Evolutionary conservation across 2,329 filamentous ascomycete species (phyloP), one percentile per base, ranked within the genome.

Genomic region (Beauveria sp.): DNA sequence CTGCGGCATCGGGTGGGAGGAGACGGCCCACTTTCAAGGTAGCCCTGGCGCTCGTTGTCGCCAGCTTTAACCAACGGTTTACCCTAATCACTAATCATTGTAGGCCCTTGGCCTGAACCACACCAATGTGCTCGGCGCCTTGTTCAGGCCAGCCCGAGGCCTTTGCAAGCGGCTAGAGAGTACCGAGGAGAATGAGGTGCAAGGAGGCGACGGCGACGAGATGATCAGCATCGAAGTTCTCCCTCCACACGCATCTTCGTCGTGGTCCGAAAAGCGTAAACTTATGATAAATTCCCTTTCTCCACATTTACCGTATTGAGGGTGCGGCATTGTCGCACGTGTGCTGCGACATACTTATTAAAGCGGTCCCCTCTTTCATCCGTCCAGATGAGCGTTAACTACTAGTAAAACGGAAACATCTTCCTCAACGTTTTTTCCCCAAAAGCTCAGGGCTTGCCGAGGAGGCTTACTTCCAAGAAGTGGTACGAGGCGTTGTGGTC

Each of bases 41-140:
- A 50, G 55, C 46, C 24, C 57, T 26, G 20, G 12, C 50, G 14
- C 56, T 30, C 34, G 24, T 16, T 40, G 43, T 50, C 56, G 45
- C 57, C 47, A 51, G 30, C 30, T 34, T 5, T 10, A 12, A 34
- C 30, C 5, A 38, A 38, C 34, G 16, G 34, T 16, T 6, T 38
- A 38, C 12, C 12, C 34, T 24, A 50, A 60, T 60, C 50, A 60
- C 58, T 60, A 60, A 60, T 60, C 58, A 60, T 18, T 38, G 30
- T 18, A 9, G 49, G 18, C 18, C 46, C 22, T 59, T 51, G 26
- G n/a, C 30, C 20, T 6, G 28, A 43, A 43, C 42, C 42, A 43
- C n/a, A 38, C 42, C 20, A 45, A 38, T 52, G 38, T 45, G 7
- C 40, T 46, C 47, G 49, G 49, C 49, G 57, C 26, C n/a, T 60